Conservation (phyloP, 1,139 yeast species). For the Meyerozyma sp. region DNA sequence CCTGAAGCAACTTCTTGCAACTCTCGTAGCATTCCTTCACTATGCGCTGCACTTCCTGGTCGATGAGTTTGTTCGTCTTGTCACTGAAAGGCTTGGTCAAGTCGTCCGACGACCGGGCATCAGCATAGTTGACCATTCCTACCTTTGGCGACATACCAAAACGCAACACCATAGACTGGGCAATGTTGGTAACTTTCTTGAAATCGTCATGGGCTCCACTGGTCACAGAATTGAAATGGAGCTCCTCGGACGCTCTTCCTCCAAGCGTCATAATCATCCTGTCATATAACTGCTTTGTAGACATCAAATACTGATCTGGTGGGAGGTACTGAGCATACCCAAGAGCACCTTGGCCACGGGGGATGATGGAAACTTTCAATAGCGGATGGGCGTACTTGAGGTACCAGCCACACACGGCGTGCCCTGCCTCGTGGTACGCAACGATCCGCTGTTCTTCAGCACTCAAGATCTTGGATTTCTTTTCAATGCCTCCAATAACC, state of each 20-base stretch:
- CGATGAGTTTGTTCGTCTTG: slow-evolving; percentile 74
- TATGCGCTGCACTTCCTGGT: slow-evolving; percentile 75
- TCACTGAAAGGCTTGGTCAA: slow-evolving; percentile 90
- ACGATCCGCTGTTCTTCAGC: slow-evolving; percentile 84
- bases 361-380: slow-evolving; percentile 90
- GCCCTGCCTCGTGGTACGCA: slow-evolving; percentile 98
- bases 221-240: slow-evolving; percentile 84
- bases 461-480: slow-evolving; percentile 76
- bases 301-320: slow-evolving; percentile 80
- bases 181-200: slow-evolving; percentile 93
- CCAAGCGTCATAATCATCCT: slow-evolving; percentile 97
- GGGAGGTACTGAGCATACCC: slow-evolving; percentile 99
- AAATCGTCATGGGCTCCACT: slow-evolving; percentile 96
- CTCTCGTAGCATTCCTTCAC: slow-evolving; percentile 71
- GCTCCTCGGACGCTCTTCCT: slow-evolving; percentile 92
- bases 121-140: slow-evolving; percentile 72
- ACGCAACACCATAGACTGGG: slow-evolving; percentile 85
- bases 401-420: slow-evolving; percentile 97
- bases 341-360: slow-evolving; percentile 92
- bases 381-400: slow-evolving; percentile 86
- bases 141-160: slow-evolving; percentile 86
- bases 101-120: slow-evolving; percentile 50
- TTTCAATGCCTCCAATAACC: slow-evolving; percentile 93
- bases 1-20: slow-evolving; percentile 64
- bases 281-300: slow-evolving; percentile 74